These are phyloP conservation scores for Thelephora ganbajun DNA, from an alignment of 768 basidiomycete species.

Conservation along the genomic window DNA sequence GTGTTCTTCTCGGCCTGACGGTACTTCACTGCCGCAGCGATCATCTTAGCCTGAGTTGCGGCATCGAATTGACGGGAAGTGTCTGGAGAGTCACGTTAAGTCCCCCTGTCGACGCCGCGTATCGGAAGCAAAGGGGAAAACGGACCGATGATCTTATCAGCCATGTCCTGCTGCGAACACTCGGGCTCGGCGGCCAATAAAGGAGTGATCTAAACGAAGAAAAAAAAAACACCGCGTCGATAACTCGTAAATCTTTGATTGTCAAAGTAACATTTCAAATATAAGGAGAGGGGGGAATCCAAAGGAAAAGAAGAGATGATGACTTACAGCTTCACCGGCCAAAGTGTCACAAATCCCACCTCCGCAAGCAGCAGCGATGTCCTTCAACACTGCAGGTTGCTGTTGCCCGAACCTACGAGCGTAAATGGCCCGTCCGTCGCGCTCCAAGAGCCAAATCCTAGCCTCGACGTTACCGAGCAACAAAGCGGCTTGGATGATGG, in stretches of 20 bases:
- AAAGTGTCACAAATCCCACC: conserved; percentile 34
- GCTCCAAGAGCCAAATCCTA: conserved; percentile 34
- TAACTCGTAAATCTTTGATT: too few relatives aligned
- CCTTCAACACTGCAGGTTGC: conserved; percentile 30
- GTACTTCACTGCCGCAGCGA: conserved; percentile 36
- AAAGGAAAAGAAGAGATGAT: too few relatives aligned
- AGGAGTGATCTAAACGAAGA: conserved; percentile 21
- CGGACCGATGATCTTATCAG: conserved; percentile 42
- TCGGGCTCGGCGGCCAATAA: conserved; percentile 37
- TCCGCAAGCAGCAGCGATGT: conserved; percentile 32
- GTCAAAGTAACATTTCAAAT: too few relatives aligned
- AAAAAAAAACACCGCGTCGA: too few relatives aligned
- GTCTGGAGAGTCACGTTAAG: conserved; percentile 19
- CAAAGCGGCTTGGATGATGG: conserved; percentile 3
- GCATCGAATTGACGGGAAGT: conserved; percentile 37
- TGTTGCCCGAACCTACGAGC: conserved; percentile 42
- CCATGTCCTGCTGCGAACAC: conserved; percentile 44
- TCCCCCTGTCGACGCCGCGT: background rate
- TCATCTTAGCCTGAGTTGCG: conserved; percentile 35
- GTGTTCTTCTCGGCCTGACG: conserved; percentile 48
- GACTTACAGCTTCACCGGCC: conserved; percentile 25
- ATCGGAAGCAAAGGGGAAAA: background rate
- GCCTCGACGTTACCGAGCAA: conserved; percentile 11
- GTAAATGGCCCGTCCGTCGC: conserved; percentile 30
- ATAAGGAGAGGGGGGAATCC: too few relatives aligned